Evolutionary conservation across 2,329 filamentous ascomycete genomes (phyloP).

Genomic region (Ambrosiella beaveri): DNA sequence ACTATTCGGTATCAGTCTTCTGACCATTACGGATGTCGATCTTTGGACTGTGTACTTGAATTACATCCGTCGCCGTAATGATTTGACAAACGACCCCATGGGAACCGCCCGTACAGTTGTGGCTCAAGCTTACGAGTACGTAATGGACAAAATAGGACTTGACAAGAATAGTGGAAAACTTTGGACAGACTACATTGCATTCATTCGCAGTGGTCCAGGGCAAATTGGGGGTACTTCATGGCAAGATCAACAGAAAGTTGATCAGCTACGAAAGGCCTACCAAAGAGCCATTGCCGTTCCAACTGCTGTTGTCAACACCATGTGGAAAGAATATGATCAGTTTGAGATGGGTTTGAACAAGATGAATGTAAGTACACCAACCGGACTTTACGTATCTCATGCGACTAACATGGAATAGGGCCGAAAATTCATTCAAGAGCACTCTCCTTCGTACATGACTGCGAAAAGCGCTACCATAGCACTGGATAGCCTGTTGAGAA

Average conservation of each 20-base stretch:
- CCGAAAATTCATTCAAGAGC: slow-evolving; percentile 85
- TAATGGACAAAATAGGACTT: slow-evolving; percentile 73
- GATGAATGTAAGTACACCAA: slow-evolving; percentile 46
- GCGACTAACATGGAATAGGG: slow-evolving; percentile 36
- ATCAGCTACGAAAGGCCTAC: slow-evolving; percentile 77
- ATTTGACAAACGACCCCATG: slow-evolving; percentile 58
- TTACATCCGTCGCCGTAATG: slow-evolving; percentile 83
- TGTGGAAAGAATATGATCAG: slow-evolving; percentile 96
- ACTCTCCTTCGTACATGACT: slow-evolving; percentile 87
- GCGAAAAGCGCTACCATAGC: slow-evolving; percentile 80
- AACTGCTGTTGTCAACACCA: slow-evolving; percentile 59
- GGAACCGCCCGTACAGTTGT: slow-evolving; percentile 65
- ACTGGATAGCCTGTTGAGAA: slow-evolving; percentile 71
- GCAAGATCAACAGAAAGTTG: slow-evolving; percentile 98
- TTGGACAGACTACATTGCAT: slow-evolving; percentile 90
- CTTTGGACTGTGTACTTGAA: slow-evolving; percentile 91
- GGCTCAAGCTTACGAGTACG: slow-evolving; percentile 78
- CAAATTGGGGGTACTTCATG: slow-evolving; percentile 69
- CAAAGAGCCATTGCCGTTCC: slow-evolving; percentile 79
- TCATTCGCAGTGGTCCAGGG: slow-evolving; percentile 76
- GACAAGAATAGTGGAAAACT: slow-evolving; percentile 80
- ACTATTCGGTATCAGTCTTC: slow-evolving; percentile 66
- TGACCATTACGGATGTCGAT: slow-evolving; percentile 63
- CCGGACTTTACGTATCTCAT: too few species aligned
- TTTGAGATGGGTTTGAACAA: slow-evolving; percentile 94